Evolutionary conservation across 768 basidiomycete species (phyloP).

Genomic region (Pholiota conissans): DNA sequence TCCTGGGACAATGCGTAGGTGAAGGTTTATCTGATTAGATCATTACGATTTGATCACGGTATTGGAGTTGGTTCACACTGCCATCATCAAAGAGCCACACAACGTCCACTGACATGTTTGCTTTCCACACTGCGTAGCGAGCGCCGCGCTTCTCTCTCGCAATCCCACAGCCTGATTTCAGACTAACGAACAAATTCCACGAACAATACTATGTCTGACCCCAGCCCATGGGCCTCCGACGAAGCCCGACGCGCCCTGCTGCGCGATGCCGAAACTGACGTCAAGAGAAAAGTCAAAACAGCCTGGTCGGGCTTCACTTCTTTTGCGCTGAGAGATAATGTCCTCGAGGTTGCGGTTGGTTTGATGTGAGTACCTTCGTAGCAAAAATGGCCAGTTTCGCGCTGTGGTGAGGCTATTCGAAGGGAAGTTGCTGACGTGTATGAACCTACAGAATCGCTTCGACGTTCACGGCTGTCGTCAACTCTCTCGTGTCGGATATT

Average conservation of each 20-base stretch:
- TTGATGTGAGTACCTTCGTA: slow-evolving; percentile 31
- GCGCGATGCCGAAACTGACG: slow-evolving; percentile 16
- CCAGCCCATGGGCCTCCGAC: background rate
- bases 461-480: slow-evolving; percentile 40
- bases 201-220: background rate
- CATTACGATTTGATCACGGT: too few species aligned
- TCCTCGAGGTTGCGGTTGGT: slow-evolving; percentile 47
- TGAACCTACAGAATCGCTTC: slow-evolving; percentile 29
- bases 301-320: slow-evolving; percentile 29
- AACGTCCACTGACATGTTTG: too few species aligned
- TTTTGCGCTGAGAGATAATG: slow-evolving; percentile 41
- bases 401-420: too few species aligned
- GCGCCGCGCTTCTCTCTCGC: background rate
- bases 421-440: background rate
- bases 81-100: too few species aligned
- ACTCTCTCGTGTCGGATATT: slow-evolving; percentile 43
- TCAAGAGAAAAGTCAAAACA: slow-evolving; percentile 22
- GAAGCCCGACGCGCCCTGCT: slow-evolving; percentile 18
- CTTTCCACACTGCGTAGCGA: too few species aligned
- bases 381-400: background rate
- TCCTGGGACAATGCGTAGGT: too few species aligned
- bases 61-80: background rate
- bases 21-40: too few species aligned
- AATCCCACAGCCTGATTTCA: background rate
- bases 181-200: background rate